Evolutionary conservation across 108 stramenopile species (phyloP).

Genomic region (Fragilaria crotonensis): DNA sequence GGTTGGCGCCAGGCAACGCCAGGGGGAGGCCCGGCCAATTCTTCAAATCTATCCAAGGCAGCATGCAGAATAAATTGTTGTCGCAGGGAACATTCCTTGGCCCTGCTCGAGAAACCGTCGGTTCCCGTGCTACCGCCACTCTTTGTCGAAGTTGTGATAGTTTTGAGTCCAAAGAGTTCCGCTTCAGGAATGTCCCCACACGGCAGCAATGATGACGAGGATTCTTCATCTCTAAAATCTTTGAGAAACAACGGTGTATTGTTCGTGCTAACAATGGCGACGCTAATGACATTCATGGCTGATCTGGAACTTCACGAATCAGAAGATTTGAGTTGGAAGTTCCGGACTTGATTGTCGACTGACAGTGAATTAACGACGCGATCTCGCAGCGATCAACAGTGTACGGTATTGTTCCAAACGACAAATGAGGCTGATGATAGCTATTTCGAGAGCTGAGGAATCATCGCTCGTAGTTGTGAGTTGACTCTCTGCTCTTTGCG

Average conservation of each 20-base stretch:
- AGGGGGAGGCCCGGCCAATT: conserved; percentile 33
- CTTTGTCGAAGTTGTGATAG: not conserved
- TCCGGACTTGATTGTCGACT: too few species aligned
- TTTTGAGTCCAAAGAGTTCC: conserved; percentile 9
- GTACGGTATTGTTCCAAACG: too few species aligned
- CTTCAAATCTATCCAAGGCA: conserved; percentile 52
- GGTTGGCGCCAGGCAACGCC: conserved; percentile 23
- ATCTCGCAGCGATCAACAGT: too few species aligned
- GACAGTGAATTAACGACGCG: too few species aligned
- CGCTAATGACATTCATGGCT: conserved; percentile 33
- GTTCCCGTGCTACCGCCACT: not conserved
- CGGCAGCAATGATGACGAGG: not conserved
- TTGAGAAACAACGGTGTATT: conserved; percentile 36
- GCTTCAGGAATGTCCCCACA: conserved; percentile 7
- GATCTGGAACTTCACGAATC: too few species aligned
- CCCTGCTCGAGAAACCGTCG: not conserved
- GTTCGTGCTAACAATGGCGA: conserved; percentile 49
- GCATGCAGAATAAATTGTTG: conserved; percentile 44
- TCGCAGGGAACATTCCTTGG: conserved; percentile 12
- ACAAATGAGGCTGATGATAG: too few species aligned
- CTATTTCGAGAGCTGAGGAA: too few species aligned
- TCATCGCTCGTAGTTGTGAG: too few species aligned
- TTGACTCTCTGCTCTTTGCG: too few species aligned
- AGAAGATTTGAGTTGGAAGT: too few species aligned
- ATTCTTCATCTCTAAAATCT: conserved; percentile 17